Evolutionary conservation across 2,329 filamentous ascomycete genomes (phyloP), one percentile per base, ranked within the genome.

Genomic region (Periconia macrospinosa): DNA sequence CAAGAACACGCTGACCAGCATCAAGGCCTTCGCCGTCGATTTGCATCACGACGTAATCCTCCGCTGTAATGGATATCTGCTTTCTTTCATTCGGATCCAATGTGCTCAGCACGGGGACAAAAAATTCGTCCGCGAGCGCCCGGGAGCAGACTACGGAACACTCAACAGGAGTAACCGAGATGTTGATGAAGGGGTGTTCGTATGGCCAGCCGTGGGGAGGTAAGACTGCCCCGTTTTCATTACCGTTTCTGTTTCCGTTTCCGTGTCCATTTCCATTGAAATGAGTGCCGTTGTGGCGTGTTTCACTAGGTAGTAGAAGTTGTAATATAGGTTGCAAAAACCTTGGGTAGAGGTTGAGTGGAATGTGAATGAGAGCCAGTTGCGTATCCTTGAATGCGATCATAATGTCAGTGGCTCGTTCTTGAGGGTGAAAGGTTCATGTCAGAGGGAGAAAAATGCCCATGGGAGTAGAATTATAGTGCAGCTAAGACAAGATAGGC

Each of bases 21-120:
- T 97, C 92, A 63, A 96, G 86, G 8, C 92, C 92, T 62, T 92
- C 89, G 58, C 90, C 92, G 57, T 91, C 91, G 55, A 99, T 91
- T 58, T 92, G 91, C 72, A 97, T 90, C 33, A 92, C 89, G 35
- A 92, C 86, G 72, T 92, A 97, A 49, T 90, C 86, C 63, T 97
- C 91, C 56, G 85, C 81, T 30, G 90, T 94, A 64, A 97, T 88
- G 23, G 86, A 86, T 7, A 95, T 85, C 45, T 74, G 59, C 35
- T 67, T 68, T 52, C 67, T 71, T 9, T 71, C 63, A 2, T 67
- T 44, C 2, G 74, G 58, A n/a, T 86, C 82, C 10, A 96, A 81
- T 3, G 79, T 76, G 47, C 82, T 76, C 53, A 93, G 83, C 50
- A 87, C 78, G 0, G 92, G 91, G 49, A 84, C 79, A 65, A 97